phyloP scores from a whole-genome alignment of 1,284 basidiomycete species.

The Ceratobasidium sp. region DNA sequence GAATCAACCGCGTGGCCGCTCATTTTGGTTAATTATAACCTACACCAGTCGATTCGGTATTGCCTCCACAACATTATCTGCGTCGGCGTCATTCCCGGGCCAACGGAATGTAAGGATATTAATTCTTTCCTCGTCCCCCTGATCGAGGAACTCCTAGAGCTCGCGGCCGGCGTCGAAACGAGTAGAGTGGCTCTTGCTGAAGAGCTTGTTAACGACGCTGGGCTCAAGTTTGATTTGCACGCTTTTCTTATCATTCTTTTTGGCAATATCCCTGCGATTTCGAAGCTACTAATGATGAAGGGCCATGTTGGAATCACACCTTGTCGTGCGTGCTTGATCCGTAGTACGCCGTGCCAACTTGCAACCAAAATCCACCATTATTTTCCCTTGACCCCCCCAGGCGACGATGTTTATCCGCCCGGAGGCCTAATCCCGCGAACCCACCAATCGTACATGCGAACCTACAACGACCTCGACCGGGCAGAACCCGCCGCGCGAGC shows the following conservation, averaged over 20 bases:
- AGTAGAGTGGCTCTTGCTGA: background rate
- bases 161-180: constrained; percentile 40
- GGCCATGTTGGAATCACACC: background rate
- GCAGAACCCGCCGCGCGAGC: background rate
- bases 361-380: constrained; percentile 15
- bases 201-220: constrained; percentile 8
- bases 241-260: constrained; percentile 40
- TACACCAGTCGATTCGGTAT: constrained; percentile 39
- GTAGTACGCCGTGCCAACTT: constrained; percentile 45
- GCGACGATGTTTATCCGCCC: background rate
- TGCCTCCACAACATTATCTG: constrained; percentile 43
- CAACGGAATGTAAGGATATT: constrained; percentile 44
- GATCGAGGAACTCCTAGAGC: constrained; percentile 32
- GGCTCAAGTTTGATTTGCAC: constrained; percentile 29
- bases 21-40: constrained; percentile 48
- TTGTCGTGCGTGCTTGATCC: constrained; percentile 20
- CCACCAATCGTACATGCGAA: background rate
- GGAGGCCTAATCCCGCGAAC: constrained; percentile 20
- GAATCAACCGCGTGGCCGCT: constrained; percentile 53
- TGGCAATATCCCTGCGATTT: constrained; percentile 46
- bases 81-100: constrained; percentile 47
- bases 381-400: constrained; percentile 27
- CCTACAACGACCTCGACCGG: background rate
- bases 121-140: constrained; percentile 47
- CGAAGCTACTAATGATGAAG: constrained; percentile 1